Percentiles rank a stretch among this genome's conserved stretches.
phyloP scores from a whole-genome alignment of 2,329 filamentous ascomycete species.

The Neofusicoccum sp. region DNA sequence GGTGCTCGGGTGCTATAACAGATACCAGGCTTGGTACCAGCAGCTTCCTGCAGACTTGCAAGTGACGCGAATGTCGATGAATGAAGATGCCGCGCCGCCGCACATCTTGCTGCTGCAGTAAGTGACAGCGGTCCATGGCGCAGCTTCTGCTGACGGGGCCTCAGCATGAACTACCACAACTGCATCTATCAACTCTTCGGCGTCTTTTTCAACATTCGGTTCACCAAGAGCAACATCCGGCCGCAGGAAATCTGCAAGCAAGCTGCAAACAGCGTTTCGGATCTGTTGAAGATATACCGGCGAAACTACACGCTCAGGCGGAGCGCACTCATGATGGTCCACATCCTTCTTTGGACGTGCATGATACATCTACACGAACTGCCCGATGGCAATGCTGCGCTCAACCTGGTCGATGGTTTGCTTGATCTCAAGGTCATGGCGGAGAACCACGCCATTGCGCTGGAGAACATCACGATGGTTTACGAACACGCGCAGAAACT shows the following conservation, averaged over 20 bases:
- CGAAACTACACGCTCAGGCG: background rate
- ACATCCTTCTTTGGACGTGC: conserved; percentile 3
- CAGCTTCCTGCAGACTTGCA: conserved; percentile 63
- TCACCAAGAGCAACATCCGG: background rate
- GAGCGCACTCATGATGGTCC: background rate
- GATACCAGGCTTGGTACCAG: conserved; percentile 71
- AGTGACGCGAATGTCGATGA: conserved; percentile 57
- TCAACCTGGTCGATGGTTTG: background rate
- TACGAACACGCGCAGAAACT: background rate
- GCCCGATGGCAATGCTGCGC: background rate
- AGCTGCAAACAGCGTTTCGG: background rate
- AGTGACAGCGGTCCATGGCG: conserved; percentile 34
- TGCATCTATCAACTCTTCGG: conserved; percentile 3
- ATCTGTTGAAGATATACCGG: background rate
- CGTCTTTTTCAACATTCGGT: background rate
- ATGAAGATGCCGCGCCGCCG: conserved; percentile 58
- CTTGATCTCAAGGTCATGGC: background rate
- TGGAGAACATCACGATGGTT: background rate
- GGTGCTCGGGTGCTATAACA: conserved; percentile 63
- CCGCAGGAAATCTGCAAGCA: background rate
- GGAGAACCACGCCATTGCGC: background rate
- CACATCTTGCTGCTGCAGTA: conserved; percentile 73
- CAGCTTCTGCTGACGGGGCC: background rate
- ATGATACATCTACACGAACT: background rate
- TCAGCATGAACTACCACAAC: background rate